Evolutionary conservation across 805 yeast species (phyloP), one percentile per base, ranked within the genome.

Genomic region (Candida glaebosa): DNA sequence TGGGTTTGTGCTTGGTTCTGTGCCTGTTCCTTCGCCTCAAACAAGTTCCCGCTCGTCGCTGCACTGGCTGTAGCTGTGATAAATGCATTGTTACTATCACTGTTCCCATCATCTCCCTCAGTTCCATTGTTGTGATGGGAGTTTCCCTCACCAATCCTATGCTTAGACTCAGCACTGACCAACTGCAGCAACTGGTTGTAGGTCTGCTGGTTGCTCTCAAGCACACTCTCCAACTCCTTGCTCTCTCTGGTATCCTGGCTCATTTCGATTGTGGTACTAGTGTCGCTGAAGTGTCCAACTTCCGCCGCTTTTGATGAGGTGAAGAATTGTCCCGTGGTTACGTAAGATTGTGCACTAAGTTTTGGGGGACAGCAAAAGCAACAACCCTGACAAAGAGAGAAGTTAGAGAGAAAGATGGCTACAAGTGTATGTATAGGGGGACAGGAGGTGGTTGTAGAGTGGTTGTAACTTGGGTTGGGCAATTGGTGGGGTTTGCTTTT

Each of bases 241-340:
- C 10, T 22, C 6, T 22, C 26, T 22, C 26, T 10, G 26, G 26
- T 22, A 6, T 22, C 9, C 26, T 22, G 26, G 10, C 26, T 22
- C 26, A 22, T 22, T 6, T 22, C n/a, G n/a, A n/a, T n/a, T n/a
- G n/a, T n/a, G n/a, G n/a, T n/a, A n/a, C n/a, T n/a, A n/a, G n/a
- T n/a, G n/a, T n/a, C n/a, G n/a, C n/a, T n/a, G n/a, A n/a, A n/a
- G n/a, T n/a, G n/a, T n/a, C 26, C 26, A 22, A 7, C 6, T 6
- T 7, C 26, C 26, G 26, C 26, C 26, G 26, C 26, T 22, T 22
- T 22, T 22, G 26, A 22, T 22, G 39, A 24, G 39, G 39, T 18
- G 37, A 31, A 25, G 37, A 17, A 34, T 19, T 18, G 25, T 5
- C 14, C 9, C 15, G 10, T 15, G 30, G 12, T 9, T 25, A 9